Base-by-base conservation (phyloP, 495 filamentous ascomycete species). In the Penicillium atrosanguineum region DNA sequence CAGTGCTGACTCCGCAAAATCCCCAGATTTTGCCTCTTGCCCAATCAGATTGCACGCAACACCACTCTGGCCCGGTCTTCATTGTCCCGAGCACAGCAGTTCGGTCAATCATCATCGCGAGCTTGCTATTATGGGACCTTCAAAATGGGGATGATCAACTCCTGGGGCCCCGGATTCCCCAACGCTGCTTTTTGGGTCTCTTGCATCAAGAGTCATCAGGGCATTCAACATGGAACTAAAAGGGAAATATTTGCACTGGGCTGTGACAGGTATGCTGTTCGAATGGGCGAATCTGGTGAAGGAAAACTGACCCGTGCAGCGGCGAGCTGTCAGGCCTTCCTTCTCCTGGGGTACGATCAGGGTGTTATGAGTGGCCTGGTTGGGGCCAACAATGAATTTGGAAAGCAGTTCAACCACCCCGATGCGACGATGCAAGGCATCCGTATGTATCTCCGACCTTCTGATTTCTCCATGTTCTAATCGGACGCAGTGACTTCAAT, bases 361-460 rank as follows among this genome's bases (percentile, higher is more conserved):
- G 70, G 68, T 11, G 69, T 73, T 12, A 73, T 73, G 70, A 61
- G 61, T 18, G 70, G 70, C 2, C 54, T 73, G 15, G 56, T 73
- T 7, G 71, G 71, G 4, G 69, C 71, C 0, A 58, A 74, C 20
- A 74, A 74, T 38, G 55, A 68, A 6, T 74, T 74, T 46, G 68
- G 68, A 41, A 58, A 60, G 23, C 63, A 69, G 21, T 75, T 75
- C 50, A 64, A 68, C 39, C 63, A 76, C 39, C 72, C 72, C 8
- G 60, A 70, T 26, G 60, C 69, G 1, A 60, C 51, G 1, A 70
- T 73, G 65, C 67, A 72, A n/a, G 76, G 75, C 7, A 70, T 75
- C 15, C 67, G 57, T 60, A 36, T 7, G 52, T 14, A 18, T 40
- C 16, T 20, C 8, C 15, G 7, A 23, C 18, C 19, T 11, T 25